Evolutionary conservation across 228 moss, liverwort and hornwort species (phyloP).

Genomic region (Sphagnum fallax): DNA sequence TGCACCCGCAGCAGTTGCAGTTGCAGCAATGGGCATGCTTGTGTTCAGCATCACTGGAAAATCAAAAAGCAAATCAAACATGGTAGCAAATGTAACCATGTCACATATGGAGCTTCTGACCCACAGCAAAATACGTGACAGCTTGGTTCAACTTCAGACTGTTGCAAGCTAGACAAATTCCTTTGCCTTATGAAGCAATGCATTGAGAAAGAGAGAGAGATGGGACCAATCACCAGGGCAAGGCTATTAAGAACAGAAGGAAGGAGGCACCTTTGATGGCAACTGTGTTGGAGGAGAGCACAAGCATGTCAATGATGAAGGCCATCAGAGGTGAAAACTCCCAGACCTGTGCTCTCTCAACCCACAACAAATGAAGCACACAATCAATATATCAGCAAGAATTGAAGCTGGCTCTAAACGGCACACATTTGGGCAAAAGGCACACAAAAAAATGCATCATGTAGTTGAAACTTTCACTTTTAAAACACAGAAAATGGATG

Average conservation of each 20-base stretch:
- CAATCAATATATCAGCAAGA: too few relatives aligned
- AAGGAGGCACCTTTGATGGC: slow-evolving; percentile 59
- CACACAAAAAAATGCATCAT: too few relatives aligned
- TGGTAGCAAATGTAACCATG: background rate
- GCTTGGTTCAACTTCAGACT: background rate
- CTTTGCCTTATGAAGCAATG: background rate
- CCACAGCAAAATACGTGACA: background rate
- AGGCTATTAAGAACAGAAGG: too few relatives aligned
- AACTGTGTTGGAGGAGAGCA: slow-evolving; percentile 73
- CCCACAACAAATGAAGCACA: background rate
- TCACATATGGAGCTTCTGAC: background rate
- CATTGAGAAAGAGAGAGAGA: background rate
- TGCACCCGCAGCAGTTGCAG: slow-evolving; percentile 52
- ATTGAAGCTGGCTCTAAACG: too few relatives aligned
- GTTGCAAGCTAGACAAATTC: background rate
- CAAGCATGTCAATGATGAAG: slow-evolving; percentile 76
- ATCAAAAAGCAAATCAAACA: background rate
- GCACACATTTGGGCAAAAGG: too few relatives aligned
- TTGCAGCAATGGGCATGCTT: slow-evolving; percentile 45
- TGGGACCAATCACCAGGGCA: background rate
- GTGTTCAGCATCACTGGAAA: slow-evolving; percentile 66
- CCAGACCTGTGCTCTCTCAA: slow-evolving; percentile 58
- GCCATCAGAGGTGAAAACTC: slow-evolving; percentile 78
- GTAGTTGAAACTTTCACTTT: too few relatives aligned
- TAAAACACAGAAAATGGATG: background rate